These are phyloP conservation scores for Ogataea saltuana DNA, from an alignment of 805 yeast species.

Conservation along the genomic window DNA sequence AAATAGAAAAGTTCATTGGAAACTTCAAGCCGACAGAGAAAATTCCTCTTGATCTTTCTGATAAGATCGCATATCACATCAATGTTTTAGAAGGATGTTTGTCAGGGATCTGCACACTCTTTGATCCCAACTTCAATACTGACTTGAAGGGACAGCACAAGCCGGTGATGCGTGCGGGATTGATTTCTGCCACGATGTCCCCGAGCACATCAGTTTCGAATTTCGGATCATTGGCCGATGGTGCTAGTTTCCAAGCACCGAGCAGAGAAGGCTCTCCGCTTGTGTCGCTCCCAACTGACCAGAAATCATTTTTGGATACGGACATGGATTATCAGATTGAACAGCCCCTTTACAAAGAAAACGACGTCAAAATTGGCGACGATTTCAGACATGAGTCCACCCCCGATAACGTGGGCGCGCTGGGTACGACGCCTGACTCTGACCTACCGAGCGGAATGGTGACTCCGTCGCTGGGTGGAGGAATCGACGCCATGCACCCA, in stretches of 20 bases:
- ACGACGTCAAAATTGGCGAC: background rate
- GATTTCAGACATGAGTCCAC: background rate
- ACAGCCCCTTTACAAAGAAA: background rate
- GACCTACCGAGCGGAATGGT: conserved; percentile 33
- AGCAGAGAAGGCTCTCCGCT: background rate
- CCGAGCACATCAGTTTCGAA: conserved; percentile 25
- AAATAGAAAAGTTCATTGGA: conserved; percentile 53
- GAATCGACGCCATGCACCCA: conserved; percentile 45
- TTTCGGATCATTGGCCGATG: conserved; percentile 1
- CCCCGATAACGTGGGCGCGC: background rate
- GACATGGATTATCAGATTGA: conserved; percentile 7
- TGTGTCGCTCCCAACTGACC: conserved; percentile 1
- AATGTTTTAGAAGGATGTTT: conserved; percentile 36
- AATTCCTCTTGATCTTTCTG: conserved; percentile 27
- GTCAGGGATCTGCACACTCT: conserved; percentile 69
- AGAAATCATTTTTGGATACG: conserved; percentile 1
- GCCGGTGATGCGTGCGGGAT: conserved; percentile 3
- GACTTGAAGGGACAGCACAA: conserved; percentile 31
- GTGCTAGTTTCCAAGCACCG: conserved; percentile 1
- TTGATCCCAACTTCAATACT: conserved; percentile 61
- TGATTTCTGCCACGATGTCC: conserved; percentile 16
- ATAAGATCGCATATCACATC: conserved; percentile 26
- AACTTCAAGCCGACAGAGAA: conserved; percentile 48
- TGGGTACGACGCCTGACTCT: conserved; percentile 29
- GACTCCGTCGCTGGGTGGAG: conserved; percentile 36